Base-by-base conservation (phyloP, 306 rosid genomes). In the Delonix regia region DNA sequence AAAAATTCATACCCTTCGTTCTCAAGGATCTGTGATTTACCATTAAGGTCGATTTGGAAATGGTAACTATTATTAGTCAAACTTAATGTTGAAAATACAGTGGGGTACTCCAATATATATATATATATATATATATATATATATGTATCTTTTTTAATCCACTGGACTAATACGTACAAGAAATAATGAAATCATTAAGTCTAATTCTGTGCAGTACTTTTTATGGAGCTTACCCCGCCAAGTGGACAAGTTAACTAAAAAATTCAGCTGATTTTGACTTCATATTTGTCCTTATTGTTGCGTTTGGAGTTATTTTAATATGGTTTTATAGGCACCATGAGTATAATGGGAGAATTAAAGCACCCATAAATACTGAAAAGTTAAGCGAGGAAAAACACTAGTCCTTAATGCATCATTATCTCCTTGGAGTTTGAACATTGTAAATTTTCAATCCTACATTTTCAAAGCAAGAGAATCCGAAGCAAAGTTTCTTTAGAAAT, bases 401-500 rank as follows among this genome's bases (percentile, higher is more conserved):
- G 73, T 69, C 71, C 49, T 51, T 34, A 19, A 28, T 9, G 39
- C 38, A 39, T 65, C 24, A 10, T 76, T 27, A 21, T 81, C 70
- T 75, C 63, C 62, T 71, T 45, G 71, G 73, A 71, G 34, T 74
- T 70, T 63, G 55, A 42, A 75, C 76, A 73, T 21, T 57, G 69
- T 57, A 59, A 33, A 66, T 75, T 78, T 72, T 73, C 73, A 78
- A 56, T 68, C 64, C 64, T 73, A 84, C 74, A 52, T 69, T 77
- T 80, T 71, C 81, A 78, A 53, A 75, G 45, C 4, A 30, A 81
- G 75, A 80, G 86, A 85, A 88, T 90, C 88, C 77, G 11, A 84
- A 89, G 83, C 30, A 77, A 81, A 33, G 76, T 81, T 80, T 85
- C 81, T 76, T 83, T 85, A 76, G 34, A 81, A 86, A 73, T 84